phyloP scores from a whole-genome alignment of 257 asterid species.

The Solanum sparsipilum region DNA sequence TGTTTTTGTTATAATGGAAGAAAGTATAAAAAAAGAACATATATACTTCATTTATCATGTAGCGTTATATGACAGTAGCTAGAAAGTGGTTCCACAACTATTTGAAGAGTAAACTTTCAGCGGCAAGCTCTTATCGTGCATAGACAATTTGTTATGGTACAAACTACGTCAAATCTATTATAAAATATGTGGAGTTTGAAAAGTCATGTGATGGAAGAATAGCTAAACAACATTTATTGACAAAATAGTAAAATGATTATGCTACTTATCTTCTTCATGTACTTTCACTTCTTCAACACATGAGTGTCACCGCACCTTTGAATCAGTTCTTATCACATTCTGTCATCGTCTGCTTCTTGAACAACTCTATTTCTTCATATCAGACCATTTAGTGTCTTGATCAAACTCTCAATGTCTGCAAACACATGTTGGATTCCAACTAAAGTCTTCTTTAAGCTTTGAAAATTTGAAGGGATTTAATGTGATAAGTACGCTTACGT shows the following conservation, averaged over 20 bases:
- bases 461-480: conserved; percentile 8
- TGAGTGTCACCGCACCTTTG: conserved; percentile 7
- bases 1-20: too few relatives aligned
- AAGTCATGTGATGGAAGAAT: too few relatives aligned
- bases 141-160: too few relatives aligned
- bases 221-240: too few relatives aligned
- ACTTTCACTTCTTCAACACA: conserved; percentile 4
- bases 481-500: neutral
- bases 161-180: too few relatives aligned
- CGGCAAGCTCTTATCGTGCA: too few relatives aligned
- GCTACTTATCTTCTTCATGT: neutral
- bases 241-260: too few relatives aligned
- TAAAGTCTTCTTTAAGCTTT: conserved; percentile 6
- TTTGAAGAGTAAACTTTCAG: too few relatives aligned
- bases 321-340: conserved; percentile 12
- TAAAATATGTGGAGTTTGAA: too few relatives aligned
- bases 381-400: conserved; percentile 9
- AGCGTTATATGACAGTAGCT: too few relatives aligned
- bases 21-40: too few relatives aligned
- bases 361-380: neutral
- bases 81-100: too few relatives aligned
- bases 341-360: neutral
- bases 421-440: neutral
- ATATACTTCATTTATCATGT: neutral
- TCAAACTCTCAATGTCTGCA: conserved; percentile 16